Evolutionary conservation across 208 protist species (phyloP).

Genomic region (Acanthamoeba sp.): DNA sequence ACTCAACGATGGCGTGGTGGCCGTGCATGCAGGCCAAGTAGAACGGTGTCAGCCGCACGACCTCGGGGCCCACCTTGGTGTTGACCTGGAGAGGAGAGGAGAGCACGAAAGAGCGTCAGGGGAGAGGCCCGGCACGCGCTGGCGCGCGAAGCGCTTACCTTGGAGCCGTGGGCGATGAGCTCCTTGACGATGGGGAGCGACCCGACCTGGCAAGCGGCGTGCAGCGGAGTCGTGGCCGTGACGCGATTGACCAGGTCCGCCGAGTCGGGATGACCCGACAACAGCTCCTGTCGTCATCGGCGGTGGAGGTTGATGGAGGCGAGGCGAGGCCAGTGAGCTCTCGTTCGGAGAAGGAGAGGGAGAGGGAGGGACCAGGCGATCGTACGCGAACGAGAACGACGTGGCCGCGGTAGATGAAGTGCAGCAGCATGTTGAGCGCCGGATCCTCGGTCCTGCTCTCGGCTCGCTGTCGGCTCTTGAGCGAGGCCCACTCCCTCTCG

Average conservation of each 20-base stretch:
- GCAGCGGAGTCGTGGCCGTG: not conserved
- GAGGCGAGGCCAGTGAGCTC: too few species aligned
- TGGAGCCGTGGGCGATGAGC: not conserved
- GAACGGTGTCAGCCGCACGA: not conserved
- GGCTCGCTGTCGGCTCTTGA: not conserved
- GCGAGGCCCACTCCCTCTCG: not conserved
- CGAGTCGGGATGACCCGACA: not conserved
- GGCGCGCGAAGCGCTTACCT: not conserved
- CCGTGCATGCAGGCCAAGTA: constrained; percentile 34
- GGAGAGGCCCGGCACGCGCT: too few species aligned
- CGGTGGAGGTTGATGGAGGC: too few species aligned
- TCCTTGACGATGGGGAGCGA: not conserved
- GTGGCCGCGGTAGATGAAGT: constrained; percentile 30
- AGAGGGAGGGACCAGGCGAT: not conserved
- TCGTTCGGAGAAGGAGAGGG: not conserved
- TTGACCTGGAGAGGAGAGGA: not conserved
- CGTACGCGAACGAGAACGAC: not conserved
- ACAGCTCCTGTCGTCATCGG: not conserved
- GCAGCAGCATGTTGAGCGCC: constrained; percentile 6
- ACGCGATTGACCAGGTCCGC: not conserved
- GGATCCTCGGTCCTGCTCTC: constrained; percentile 13
- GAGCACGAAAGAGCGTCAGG: too few species aligned
- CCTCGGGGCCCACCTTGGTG: not conserved
- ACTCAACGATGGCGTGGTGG: not conserved
- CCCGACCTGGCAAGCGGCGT: not conserved